Evolutionary conservation across 257 asterid genomes (phyloP), one percentile per base, ranked within the genome.

Genomic region (Solanum pinnatisectum): DNA sequence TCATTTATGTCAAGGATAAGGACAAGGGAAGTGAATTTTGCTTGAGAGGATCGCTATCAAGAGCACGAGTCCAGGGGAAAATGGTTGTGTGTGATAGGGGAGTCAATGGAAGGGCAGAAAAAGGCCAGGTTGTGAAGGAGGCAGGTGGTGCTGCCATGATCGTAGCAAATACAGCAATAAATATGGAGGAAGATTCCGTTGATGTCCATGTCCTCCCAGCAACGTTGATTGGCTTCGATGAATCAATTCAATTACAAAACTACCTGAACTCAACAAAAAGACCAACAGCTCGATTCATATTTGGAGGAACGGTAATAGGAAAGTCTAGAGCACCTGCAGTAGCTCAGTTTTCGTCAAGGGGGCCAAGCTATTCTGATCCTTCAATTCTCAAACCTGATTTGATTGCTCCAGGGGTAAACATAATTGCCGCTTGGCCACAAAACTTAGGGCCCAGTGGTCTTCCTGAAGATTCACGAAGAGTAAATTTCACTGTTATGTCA

Each of bases 341-440:
- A 32, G 99, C 99, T 27, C 98, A 92, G 91, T 95, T 96, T 88
- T 95, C 98, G 6, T 96, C 99, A 13, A 65, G 99, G 90, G 99
- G 98, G 16, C 98, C 98, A 1, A 95, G 98, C 88, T 94, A 87
- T 88, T 92, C 95, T 1, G 98, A 96, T 74, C 98, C 98, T 78
- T 92, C 98, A 8, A 90, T 96, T 39, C 94, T 96, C 73, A 96
- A 95, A 89, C 99, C 98, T 10, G 99, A 96, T 86, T 89, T 96
- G 92, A 94, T 95, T 63, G 99, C 98, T 84, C 98, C 98, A 5
- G 98, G 98, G 40, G 99, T 96, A 20, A 96, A 96, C 92, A 95
- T 95, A 46, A 94, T 96, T 2, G 99, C 98, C 9, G 99, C 98
- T 1, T 96, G 98, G 99, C 99, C 98, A 10, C 96, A 96, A 73